Conservation (phyloP, 768 basidiomycete genomes). For the Amanita polypyramis region DNA sequence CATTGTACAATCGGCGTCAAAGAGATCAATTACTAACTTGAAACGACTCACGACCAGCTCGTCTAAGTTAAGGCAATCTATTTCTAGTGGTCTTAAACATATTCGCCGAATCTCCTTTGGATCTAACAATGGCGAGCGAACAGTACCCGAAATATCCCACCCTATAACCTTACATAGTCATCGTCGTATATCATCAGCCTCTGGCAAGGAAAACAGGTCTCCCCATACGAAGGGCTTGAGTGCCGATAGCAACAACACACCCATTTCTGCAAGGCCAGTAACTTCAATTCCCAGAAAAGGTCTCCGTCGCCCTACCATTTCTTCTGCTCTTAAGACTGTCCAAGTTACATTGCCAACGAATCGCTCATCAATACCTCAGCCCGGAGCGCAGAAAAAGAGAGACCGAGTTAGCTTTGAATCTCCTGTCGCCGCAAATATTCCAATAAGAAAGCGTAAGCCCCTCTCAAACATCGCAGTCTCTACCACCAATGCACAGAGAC, state of each 20-base stretch:
- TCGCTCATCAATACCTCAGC: not conserved
- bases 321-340: constrained; percentile 2
- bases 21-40: not conserved
- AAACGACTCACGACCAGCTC: not conserved
- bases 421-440: not conserved
- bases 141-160: not conserved
- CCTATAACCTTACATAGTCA: not conserved
- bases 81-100: not conserved
- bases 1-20: not conserved
- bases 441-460: not conserved
- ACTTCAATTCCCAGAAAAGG: not conserved
- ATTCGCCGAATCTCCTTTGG: not conserved
- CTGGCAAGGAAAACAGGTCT: not conserved
- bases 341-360: not conserved
- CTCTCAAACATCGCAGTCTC: not conserved
- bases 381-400: not conserved
- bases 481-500: not conserved
- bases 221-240: not conserved
- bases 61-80: not conserved
- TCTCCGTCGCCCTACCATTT: not conserved
- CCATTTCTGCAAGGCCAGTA: not conserved
- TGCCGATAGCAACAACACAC: not conserved
- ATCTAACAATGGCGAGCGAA: not conserved
- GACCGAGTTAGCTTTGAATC: not conserved
- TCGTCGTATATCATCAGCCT: not conserved